These are phyloP conservation scores for Pythium scleroteichum DNA, from an alignment of 352 stramenopile species.

Conservation along the genomic window DNA sequence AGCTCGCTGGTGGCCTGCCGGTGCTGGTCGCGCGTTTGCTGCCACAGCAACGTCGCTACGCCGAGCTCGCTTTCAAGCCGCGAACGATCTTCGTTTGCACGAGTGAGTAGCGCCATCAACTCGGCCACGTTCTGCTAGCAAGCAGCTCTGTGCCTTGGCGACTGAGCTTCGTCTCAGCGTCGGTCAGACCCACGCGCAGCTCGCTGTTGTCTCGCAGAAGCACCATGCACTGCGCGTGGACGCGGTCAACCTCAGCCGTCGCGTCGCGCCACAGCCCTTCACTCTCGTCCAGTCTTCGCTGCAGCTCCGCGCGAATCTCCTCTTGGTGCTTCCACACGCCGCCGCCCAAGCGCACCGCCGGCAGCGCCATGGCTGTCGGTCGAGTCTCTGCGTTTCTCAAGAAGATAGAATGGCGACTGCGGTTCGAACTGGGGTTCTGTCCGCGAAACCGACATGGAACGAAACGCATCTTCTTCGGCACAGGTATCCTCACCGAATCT, in stretches of 20 bases:
- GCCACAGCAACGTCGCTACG: not conserved
- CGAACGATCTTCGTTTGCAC: constrained; percentile 9
- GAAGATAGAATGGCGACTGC: not conserved
- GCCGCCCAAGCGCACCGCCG: constrained; percentile 25
- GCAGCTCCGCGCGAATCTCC: constrained; percentile 22
- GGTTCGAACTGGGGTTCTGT: too few species aligned
- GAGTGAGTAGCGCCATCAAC: constrained; percentile 16
- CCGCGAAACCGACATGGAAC: too few species aligned
- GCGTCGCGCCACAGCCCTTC: constrained; percentile 2
- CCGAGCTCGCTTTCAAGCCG: constrained; percentile 4
- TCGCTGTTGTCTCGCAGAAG: constrained; percentile 12
- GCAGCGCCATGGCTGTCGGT: constrained; percentile 20
- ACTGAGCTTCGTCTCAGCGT: not conserved
- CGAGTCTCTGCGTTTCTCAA: not conserved
- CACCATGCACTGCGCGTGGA: constrained; percentile 13
- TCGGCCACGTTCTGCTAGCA: constrained; percentile 13
- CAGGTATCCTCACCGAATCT: too few species aligned
- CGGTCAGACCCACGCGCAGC: not conserved
- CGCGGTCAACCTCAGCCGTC: constrained; percentile 6
- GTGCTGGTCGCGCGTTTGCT: constrained; percentile 1
- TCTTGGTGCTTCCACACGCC: constrained; percentile 41
- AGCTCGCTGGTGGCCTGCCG: not conserved
- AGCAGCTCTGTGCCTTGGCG: constrained; percentile 16
- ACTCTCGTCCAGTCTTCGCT: constrained; percentile 14
- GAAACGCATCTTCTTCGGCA: too few species aligned